Evolutionary conservation across 2,329 filamentous ascomycete species (phyloP).

Genomic region (Helminthosporium solani): DNA sequence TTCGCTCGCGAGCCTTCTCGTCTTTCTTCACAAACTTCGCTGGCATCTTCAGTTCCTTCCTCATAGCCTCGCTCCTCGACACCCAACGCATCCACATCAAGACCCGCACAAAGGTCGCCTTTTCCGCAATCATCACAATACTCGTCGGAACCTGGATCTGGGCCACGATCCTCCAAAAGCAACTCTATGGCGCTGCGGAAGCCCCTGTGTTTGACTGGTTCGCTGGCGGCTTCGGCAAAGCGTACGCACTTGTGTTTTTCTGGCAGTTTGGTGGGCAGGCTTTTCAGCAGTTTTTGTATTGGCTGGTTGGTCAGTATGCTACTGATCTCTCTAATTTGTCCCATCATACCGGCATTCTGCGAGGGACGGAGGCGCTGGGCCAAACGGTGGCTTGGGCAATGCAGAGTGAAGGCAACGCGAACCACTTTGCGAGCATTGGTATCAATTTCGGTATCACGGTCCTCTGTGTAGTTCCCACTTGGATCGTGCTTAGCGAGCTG

Average conservation of each 20-base stretch:
- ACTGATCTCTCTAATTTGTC: slow-evolving; percentile 34
- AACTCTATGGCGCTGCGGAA: slow-evolving; percentile 31
- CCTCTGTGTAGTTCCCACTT: slow-evolving; percentile 34
- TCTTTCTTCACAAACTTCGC: slow-evolving; percentile 42
- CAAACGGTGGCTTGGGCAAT: slow-evolving; percentile 42
- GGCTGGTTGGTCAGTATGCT: slow-evolving; percentile 40
- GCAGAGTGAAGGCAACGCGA: slow-evolving; percentile 39
- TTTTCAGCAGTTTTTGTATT: slow-evolving; percentile 41
- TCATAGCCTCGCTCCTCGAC: slow-evolving; percentile 37
- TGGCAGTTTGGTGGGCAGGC: slow-evolving; percentile 41
- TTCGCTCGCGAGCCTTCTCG: slow-evolving; percentile 37
- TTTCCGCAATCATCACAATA: slow-evolving; percentile 31
- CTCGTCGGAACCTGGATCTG: slow-evolving; percentile 40
- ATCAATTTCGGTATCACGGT: slow-evolving; percentile 39
- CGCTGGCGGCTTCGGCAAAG: slow-evolving; percentile 34
- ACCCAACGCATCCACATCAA: slow-evolving; percentile 38
- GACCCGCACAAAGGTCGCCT: slow-evolving; percentile 31
- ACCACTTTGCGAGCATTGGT: slow-evolving; percentile 40
- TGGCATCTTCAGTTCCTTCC: slow-evolving; percentile 39
- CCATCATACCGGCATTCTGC: slow-evolving; percentile 39
- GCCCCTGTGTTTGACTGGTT: slow-evolving; percentile 38
- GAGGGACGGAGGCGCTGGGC: slow-evolving; percentile 37
- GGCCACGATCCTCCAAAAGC: slow-evolving; percentile 35
- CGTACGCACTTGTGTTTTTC: slow-evolving; percentile 38
- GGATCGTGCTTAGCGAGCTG: slow-evolving; percentile 35